Evolutionary conservation across 306 rosid species (phyloP).

Genomic region (Fragaria vesca): DNA sequence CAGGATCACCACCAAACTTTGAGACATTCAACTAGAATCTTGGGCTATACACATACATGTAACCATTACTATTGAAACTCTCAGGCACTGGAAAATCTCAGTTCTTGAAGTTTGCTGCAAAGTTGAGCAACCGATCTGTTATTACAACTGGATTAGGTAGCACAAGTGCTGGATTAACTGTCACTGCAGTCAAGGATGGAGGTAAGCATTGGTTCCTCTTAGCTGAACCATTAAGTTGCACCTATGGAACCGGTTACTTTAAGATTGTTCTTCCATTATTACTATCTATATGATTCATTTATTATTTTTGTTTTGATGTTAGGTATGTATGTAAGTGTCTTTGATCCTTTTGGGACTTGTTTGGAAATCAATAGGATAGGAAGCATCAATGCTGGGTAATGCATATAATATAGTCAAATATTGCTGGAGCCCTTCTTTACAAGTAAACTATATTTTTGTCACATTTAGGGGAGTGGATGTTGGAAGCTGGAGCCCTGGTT

Average conservation of each 20-base stretch:
- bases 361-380: background rate
- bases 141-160: constrained; percentile 97
- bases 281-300: background rate
- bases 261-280: constrained; percentile 12
- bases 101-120: constrained; percentile 89
- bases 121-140: constrained; percentile 90
- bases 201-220: constrained; percentile 37
- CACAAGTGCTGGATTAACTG: constrained; percentile 96
- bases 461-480: constrained; percentile 88
- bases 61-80: constrained; percentile 9
- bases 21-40: background rate
- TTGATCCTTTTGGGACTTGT: constrained; percentile 23
- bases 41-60: background rate
- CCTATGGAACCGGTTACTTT: background rate
- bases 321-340: constrained; percentile 2
- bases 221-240: background rate
- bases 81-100: constrained; percentile 96
- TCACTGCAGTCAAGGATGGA: constrained; percentile 96
- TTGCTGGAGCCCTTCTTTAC: background rate
- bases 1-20: constrained; percentile 3
- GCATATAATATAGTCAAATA: background rate
- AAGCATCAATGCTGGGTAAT: background rate
- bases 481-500: constrained; percentile 99
- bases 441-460: constrained; percentile 12
- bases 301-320: background rate